A percentile compares a stretch with the other conserved stretches of the same genome.
Evolutionary conservation across 2,329 filamentous ascomycete genomes (phyloP).

Genomic region (Orbilia brochopaga): DNA sequence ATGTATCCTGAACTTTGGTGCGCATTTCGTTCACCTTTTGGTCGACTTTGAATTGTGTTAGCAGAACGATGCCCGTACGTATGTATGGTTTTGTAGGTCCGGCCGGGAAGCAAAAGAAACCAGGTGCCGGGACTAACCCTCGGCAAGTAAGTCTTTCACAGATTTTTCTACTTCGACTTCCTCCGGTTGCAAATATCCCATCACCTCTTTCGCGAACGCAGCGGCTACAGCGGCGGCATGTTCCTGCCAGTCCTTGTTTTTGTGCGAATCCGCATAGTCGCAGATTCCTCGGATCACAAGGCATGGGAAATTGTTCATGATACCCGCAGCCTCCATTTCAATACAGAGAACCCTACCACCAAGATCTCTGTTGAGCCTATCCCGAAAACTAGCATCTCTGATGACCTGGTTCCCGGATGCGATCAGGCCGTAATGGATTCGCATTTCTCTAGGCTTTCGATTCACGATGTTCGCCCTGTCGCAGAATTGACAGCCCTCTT

Average conservation of each 20-base stretch:
- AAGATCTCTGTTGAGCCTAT: constrained; percentile 29
- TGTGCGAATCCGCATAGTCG: constrained; percentile 53
- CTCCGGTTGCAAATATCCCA: no score
- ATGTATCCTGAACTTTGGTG: no score
- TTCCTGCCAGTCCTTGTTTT: constrained; percentile 52
- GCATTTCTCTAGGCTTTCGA: not conserved
- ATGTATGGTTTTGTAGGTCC: no score
- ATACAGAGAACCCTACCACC: constrained; percentile 18
- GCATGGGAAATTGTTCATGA: constrained; percentile 33
- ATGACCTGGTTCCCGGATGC: constrained; percentile 48
- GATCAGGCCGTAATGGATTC: constrained; percentile 17
- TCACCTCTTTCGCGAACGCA: constrained; percentile 41
- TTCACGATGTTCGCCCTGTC: constrained; percentile 30
- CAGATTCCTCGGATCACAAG: constrained; percentile 52
- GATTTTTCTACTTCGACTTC: no score
- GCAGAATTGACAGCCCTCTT: constrained; percentile 1
- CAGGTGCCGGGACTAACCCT: no score
- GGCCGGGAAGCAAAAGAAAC: no score
- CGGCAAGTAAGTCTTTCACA: no score
- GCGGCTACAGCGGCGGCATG: constrained; percentile 50
- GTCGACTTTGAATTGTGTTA: no score
- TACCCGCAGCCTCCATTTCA: constrained; percentile 40
- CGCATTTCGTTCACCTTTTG: no score
- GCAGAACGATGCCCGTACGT: no score
- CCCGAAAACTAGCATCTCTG: constrained; percentile 51